phyloP scores from a whole-genome alignment of 2,329 filamentous ascomycete species.

The Botrytis fabae region DNA sequence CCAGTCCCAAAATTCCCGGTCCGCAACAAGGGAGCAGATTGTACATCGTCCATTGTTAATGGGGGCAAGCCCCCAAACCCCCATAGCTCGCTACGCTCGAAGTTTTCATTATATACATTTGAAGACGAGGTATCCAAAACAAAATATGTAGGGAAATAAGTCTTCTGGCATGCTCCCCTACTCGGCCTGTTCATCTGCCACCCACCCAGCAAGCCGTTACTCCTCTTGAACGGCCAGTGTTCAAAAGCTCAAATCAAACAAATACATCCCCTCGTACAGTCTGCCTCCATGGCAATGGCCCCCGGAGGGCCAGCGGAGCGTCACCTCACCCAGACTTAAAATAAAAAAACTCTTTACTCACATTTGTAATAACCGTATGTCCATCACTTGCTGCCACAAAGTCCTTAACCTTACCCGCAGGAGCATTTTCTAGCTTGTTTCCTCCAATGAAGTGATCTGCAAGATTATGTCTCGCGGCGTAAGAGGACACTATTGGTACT shows the following conservation, averaged over 20 bases:
- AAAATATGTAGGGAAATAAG: neutral
- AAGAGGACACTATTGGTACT: slow-evolving; percentile 53
- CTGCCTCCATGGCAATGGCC: neutral
- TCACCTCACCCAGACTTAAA: neutral
- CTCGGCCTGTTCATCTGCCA: neutral
- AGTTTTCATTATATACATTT: neutral
- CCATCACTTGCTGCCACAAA: slow-evolving; percentile 88
- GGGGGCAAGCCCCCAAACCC: neutral
- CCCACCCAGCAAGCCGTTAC: neutral
- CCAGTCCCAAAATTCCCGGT: no score
- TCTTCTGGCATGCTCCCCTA: neutral
- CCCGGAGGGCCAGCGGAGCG: slow-evolving; percentile 7
- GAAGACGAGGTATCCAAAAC: neutral
- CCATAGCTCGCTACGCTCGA: neutral
- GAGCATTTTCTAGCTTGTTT: slow-evolving; percentile 79
- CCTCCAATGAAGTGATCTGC: slow-evolving; percentile 96
- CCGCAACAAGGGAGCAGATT: neutral
- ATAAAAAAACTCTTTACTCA: slow-evolving; percentile 44
- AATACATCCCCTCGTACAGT: neutral
- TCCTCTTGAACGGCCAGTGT: neutral
- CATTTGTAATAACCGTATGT: slow-evolving; percentile 97
- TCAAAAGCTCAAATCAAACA: neutral
- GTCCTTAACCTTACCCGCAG: slow-evolving; percentile 88
- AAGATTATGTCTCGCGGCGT: slow-evolving; percentile 78
- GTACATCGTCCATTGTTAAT: neutral